Percentiles rank a stretch among this genome's conserved stretches.
Evolutionary conservation across 2,329 filamentous ascomycete species (phyloP).

Genomic region (Neodidymelliopsis sp.): DNA sequence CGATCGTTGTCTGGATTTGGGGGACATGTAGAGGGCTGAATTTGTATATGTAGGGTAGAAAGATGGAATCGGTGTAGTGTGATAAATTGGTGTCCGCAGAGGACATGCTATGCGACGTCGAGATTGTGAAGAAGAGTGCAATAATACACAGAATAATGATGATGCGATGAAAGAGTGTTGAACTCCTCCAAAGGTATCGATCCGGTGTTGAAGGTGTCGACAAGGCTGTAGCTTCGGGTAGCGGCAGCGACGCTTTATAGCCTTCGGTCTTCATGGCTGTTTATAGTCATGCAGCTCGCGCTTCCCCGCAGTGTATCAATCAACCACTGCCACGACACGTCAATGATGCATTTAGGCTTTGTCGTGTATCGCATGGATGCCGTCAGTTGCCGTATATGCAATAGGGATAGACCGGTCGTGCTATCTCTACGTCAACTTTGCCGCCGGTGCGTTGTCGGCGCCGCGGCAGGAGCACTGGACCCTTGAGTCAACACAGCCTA

Average conservation of each 20-base stretch:
- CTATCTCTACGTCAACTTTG: conserved; percentile 3
- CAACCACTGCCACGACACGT: conserved; percentile 19
- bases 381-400: conserved; percentile 1
- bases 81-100: conserved; percentile 13
- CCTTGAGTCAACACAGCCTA: background rate
- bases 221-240: conserved; percentile 4
- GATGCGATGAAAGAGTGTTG: conserved; percentile 30
- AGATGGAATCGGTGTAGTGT: conserved; percentile 36
- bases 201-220: conserved; percentile 26
- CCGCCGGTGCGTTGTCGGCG: conserved; percentile 1
- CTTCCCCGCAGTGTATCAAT: conserved; percentile 16
- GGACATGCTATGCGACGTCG: conserved; percentile 18
- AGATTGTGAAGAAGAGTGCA: conserved; percentile 16
- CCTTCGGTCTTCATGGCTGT: conserved; percentile 31
- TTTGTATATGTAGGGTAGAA: conserved; percentile 42
- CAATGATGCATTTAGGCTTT: conserved; percentile 18
- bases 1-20: conserved; percentile 38
- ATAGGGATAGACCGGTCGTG: background rate
- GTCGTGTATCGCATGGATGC: conserved; percentile 3
- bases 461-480: background rate
- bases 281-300: conserved; percentile 21
- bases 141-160: conserved; percentile 8
- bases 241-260: conserved; percentile 22
- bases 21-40: conserved; percentile 38
- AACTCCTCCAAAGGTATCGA: conserved; percentile 20